A percentile compares a stretch with the other conserved stretches of the same genome.
phyloP scores from a whole-genome alignment of 768 basidiomycete genomes.

The Xanthoconium purpureum region DNA sequence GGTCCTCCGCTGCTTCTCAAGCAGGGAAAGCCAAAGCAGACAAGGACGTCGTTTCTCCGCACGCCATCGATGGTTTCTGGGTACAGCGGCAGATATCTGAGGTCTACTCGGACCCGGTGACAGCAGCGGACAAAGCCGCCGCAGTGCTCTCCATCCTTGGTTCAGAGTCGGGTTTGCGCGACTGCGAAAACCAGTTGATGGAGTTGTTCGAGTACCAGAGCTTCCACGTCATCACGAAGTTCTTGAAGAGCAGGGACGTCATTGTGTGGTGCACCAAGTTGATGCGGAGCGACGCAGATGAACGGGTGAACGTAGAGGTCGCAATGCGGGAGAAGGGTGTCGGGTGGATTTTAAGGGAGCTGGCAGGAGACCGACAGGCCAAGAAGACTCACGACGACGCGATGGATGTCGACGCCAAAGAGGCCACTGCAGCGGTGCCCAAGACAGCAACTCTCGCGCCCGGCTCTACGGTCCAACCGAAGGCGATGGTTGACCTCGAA shows the following conservation, averaged over 20 bases:
- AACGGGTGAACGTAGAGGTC: constrained; percentile 90
- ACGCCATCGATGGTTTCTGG: constrained; percentile 96
- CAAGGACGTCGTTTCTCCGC: constrained; percentile 82
- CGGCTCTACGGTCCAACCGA: constrained; percentile 84
- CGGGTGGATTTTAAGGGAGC: constrained; percentile 90
- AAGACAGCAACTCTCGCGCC: constrained; percentile 86
- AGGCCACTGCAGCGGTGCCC: constrained; percentile 47
- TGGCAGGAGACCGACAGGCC: constrained; percentile 75
- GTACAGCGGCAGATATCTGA: constrained; percentile 92
- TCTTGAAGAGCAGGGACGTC: constrained; percentile 94
- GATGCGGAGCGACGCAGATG: constrained; percentile 83
- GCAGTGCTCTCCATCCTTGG: constrained; percentile 80
- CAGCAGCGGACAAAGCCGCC: constrained; percentile 87
- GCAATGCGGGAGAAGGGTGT: constrained; percentile 97
- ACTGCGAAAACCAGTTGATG: constrained; percentile 95
- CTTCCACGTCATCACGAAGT: constrained; percentile 85
- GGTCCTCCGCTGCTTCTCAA: constrained; percentile 48
- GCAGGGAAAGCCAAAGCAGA: constrained; percentile 54
- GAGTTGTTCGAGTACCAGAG: constrained; percentile 93
- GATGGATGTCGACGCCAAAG: constrained; percentile 77
- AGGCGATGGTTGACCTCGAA: constrained; percentile 83
- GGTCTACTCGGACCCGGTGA: constrained; percentile 91
- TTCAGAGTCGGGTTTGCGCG: constrained; percentile 83
- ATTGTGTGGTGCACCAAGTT: constrained; percentile 98
- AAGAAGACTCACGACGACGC: constrained; percentile 51